Conservation (phyloP, 352 stramenopile species). For the Globisporangium paddicum region DNA sequence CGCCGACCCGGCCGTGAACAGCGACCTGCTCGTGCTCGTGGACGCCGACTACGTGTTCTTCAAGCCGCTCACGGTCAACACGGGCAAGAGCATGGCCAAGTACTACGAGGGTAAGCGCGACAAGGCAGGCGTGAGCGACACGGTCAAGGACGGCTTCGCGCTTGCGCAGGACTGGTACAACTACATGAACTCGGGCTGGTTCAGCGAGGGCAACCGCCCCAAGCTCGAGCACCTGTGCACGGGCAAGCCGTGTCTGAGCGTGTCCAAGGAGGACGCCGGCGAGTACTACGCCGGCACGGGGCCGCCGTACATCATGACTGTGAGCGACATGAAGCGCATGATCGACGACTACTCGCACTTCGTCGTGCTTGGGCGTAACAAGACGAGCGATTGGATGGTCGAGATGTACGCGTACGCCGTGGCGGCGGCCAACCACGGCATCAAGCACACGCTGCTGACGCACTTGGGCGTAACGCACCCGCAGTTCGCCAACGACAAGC, state of each 20-base stretch:
- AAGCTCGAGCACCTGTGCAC: slow-evolving; percentile 33
- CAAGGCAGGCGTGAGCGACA: slow-evolving; percentile 28
- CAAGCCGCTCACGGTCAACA: slow-evolving; percentile 27
- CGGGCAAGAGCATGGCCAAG: slow-evolving; percentile 26
- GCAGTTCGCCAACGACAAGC: slow-evolving; percentile 16
- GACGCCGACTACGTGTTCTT: slow-evolving; percentile 23
- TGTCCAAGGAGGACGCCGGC: slow-evolving; percentile 25
- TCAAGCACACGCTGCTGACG: slow-evolving; percentile 49
- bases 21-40: slow-evolving; percentile 21
- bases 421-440: slow-evolving; percentile 41
- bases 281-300: slow-evolving; percentile 45
- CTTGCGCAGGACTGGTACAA: slow-evolving; percentile 48
- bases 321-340: slow-evolving; percentile 33
- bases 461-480: slow-evolving; percentile 43
- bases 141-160: slow-evolving; percentile 30
- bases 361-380: slow-evolving; percentile 31
- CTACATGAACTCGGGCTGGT: slow-evolving; percentile 38
- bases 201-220: slow-evolving; percentile 15
- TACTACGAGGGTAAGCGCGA: slow-evolving; percentile 37
- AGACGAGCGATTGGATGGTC: slow-evolving; percentile 40
- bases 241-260: slow-evolving; percentile 25
- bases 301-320: slow-evolving; percentile 59
- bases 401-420: slow-evolving; percentile 56
- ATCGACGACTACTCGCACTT: slow-evolving; percentile 54
- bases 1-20: slow-evolving; percentile 18